These are phyloP conservation scores for Boletus fagicola DNA, from an alignment of 768 basidiomycete genomes.

Conservation along the genomic window DNA sequence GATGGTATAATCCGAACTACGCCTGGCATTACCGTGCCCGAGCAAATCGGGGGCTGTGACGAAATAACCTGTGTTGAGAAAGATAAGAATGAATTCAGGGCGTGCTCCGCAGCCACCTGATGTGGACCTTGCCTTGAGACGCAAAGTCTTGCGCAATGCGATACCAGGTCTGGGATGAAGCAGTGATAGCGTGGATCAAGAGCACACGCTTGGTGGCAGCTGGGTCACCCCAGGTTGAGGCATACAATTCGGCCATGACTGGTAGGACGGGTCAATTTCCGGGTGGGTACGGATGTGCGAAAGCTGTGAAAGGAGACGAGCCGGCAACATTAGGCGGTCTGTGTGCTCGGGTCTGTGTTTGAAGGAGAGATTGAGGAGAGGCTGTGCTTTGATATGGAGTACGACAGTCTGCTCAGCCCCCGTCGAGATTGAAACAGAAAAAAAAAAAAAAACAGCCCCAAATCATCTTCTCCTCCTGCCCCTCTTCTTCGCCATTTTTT, in stretches of 20 bases:
- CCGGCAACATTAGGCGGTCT: no score
- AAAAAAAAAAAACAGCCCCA: neutral
- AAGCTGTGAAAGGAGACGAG: no score
- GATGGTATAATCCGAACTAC: conserved; percentile 14
- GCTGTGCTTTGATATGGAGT: conserved; percentile 12
- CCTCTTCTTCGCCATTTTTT: neutral
- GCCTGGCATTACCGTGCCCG: conserved; percentile 17
- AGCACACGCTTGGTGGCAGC: conserved; percentile 15
- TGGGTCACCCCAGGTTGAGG: conserved; percentile 20
- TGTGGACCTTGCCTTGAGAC: conserved; percentile 5
- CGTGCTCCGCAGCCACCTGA: neutral
- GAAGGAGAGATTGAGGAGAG: neutral
- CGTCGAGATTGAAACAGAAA: conserved; percentile 17
- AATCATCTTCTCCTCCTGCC: neutral
- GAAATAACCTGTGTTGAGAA: conserved; percentile 20
- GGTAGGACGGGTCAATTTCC: no score
- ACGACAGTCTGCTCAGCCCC: conserved; percentile 10
- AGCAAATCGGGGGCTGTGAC: conserved; percentile 26
- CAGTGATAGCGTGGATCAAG: conserved; percentile 21
- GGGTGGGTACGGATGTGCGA: no score
- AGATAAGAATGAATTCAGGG: neutral
- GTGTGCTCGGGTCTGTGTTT: no score
- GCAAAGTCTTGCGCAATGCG: conserved; percentile 2
- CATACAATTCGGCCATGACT: neutral
- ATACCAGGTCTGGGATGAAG: conserved; percentile 15